Evolutionary conservation across 192 early-diverging fungal species (phyloP), one percentile per base, ranked within the genome.

Genomic region (Coemansia sp.): DNA sequence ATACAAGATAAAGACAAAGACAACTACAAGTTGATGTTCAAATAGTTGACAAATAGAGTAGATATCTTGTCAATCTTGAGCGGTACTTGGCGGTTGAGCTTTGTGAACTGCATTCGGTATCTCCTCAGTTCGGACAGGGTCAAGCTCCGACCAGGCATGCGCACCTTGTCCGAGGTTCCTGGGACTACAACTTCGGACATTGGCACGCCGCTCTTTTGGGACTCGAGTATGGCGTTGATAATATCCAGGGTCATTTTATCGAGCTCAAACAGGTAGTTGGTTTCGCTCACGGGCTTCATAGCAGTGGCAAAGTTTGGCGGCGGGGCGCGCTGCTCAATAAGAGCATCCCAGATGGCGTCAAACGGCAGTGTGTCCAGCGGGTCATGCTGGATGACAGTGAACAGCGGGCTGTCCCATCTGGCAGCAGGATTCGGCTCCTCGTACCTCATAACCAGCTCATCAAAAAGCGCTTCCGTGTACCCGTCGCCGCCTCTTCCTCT

Each of bases 351-450:
- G 35, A 95, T 89, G n/a, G 69, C 65, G 26, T 88, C 86, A 48
- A 83, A 74, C 6, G 90, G 88, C 26, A 89, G 65, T 34, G 8
- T 11, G 9, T 69, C 67, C 10, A 72, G 61, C 1, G 60, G 57
- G 35, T 93, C 92, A 19, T 87, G 82, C 55, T 89, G 89, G 9
- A 94, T 76, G 6, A 97, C 68, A 0, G 91, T 92, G 60, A 97
- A 95, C n/a, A 99, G 79, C 17, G 97, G 97, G 1, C 93, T 87
- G 72, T 99, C 97, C 97, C 97, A 99, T 43, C 91, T 83, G 66
- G 92, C 92, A 10, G 85, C 73, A 6, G 84, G 83, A 60, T 97
- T 91, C 26, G 95, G 97, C 56, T 99, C 97, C 83, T 99, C 97
- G 46, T 93, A 97, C 29, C 97, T 82, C 38, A 88, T 86, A 8